Conservation (phyloP, 768 basidiomycete species). For the Exidia glandulosa region DNA sequence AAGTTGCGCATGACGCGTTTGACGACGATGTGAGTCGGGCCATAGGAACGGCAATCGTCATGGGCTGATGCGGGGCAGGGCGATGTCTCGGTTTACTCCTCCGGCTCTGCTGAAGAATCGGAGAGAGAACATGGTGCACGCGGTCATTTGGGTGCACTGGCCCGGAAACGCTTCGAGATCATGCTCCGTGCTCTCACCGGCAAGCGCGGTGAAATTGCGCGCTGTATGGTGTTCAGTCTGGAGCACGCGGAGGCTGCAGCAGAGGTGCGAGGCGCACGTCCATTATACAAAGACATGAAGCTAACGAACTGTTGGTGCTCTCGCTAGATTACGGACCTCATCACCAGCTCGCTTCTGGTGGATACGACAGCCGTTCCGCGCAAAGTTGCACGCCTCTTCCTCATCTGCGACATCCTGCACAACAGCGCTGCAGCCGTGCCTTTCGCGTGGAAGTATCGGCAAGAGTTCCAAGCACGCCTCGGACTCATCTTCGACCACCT, state of each 20-base stretch:
- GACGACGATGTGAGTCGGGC: constrained; percentile 67
- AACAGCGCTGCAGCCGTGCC: constrained; percentile 91
- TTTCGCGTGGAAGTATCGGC: constrained; percentile 95
- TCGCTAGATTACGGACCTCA: constrained; percentile 74
- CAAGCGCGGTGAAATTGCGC: constrained; percentile 78
- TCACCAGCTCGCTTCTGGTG: constrained; percentile 78
- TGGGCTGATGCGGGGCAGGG: too few relatives aligned
- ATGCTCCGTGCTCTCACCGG: constrained; percentile 84
- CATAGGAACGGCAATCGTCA: too few relatives aligned
- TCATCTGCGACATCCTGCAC: constrained; percentile 96
- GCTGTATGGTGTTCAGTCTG: constrained; percentile 95
- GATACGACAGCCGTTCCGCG: constrained; percentile 95
- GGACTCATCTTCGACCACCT: constrained; percentile 96
- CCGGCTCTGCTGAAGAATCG: constrained; percentile 89
- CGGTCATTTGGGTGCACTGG: constrained; percentile 64
- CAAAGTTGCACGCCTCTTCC: constrained; percentile 87
- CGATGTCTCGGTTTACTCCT: constrained; percentile 79
- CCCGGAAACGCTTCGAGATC: constrained; percentile 76
- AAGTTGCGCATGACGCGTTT: constrained; percentile 53
- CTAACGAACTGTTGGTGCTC: not conserved
- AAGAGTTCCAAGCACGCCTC: constrained; percentile 83
- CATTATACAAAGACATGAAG: not conserved
- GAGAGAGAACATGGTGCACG: constrained; percentile 77
- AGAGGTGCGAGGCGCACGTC: constrained; percentile 43
- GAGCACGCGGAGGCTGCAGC: constrained; percentile 94